Evolutionary conservation across 495 filamentous ascomycete genomes (phyloP).

Genomic region (Acidomyces sp.): DNA sequence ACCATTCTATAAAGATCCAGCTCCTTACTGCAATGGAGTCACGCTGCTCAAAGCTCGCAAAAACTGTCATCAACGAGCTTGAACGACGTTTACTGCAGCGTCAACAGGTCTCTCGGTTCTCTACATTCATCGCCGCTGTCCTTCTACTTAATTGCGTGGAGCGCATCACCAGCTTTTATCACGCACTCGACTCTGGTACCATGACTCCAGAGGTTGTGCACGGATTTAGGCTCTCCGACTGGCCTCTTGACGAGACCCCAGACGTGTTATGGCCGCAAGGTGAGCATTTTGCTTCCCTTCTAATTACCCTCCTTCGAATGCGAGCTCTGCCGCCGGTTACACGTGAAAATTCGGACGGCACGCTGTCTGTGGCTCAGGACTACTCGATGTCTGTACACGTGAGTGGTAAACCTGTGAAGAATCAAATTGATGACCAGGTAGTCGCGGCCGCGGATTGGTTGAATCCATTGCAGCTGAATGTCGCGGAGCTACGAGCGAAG

Average conservation of each 20-base stretch:
- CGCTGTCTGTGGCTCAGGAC: constrained; percentile 1
- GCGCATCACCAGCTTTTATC: constrained; percentile 69
- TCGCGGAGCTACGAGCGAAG: constrained; percentile 6
- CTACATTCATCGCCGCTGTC: constrained; percentile 60
- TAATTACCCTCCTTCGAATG: constrained; percentile 63
- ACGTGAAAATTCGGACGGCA: not conserved
- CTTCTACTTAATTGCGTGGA: constrained; percentile 70
- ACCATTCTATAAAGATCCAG: constrained; percentile 49
- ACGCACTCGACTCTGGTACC: constrained; percentile 4
- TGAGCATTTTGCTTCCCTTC: constrained; percentile 54
- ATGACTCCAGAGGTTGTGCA: too few species aligned
- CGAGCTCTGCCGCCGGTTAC: constrained; percentile 56
- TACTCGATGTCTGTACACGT: not conserved
- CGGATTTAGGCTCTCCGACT: constrained; percentile 25
- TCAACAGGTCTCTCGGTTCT: constrained; percentile 56
- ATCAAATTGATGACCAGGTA: constrained; percentile 1
- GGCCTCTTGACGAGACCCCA: constrained; percentile 61
- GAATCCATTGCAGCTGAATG: constrained; percentile 4
- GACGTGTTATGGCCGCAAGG: constrained; percentile 55
- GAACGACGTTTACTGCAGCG: constrained; percentile 62
- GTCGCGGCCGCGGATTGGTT: constrained; percentile 5
- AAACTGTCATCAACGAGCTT: constrained; percentile 57
- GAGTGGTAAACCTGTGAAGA: not conserved
- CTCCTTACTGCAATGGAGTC: constrained; percentile 63
- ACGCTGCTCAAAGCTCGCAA: constrained; percentile 51